Conservation (phyloP, 2,329 filamentous ascomycete species). For the Cladophialophora exuberans region DNA sequence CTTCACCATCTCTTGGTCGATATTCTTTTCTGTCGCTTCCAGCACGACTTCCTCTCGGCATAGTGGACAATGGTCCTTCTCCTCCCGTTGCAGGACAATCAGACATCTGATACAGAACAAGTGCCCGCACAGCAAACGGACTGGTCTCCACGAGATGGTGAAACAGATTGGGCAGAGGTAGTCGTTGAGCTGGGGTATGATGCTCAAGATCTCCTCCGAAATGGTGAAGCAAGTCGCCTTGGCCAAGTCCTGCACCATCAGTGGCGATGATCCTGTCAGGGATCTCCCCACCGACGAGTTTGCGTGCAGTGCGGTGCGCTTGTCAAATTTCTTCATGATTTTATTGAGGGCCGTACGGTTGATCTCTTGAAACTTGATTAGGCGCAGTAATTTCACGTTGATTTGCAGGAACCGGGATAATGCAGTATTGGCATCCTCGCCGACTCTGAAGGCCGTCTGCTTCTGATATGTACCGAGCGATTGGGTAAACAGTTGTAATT, state of each 20-base stretch:
- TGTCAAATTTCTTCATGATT: constrained; percentile 91
- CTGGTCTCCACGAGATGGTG: constrained; percentile 76
- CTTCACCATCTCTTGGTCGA: constrained; percentile 69
- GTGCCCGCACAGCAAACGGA: constrained; percentile 75
- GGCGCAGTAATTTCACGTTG: constrained; percentile 76
- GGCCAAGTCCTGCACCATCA: constrained; percentile 65
- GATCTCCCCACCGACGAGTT: constrained; percentile 45
- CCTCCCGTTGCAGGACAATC: constrained; percentile 74
- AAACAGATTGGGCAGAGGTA: constrained; percentile 82
- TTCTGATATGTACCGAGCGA: constrained; percentile 55
- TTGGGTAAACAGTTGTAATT: constrained; percentile 72
- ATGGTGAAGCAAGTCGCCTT: constrained; percentile 76
- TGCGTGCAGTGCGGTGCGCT: constrained; percentile 74
- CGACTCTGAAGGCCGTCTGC: constrained; percentile 65
- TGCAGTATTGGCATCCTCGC: constrained; percentile 66
- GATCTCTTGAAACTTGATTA: constrained; percentile 81
- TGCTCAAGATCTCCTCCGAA: constrained; percentile 69
- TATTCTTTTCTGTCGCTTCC: constrained; percentile 68
- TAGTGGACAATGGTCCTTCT: constrained; percentile 71
- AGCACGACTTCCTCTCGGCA: constrained; percentile 74
- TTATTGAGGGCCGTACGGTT: constrained; percentile 78
- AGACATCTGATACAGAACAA: constrained; percentile 84
- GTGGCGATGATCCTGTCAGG: constrained; percentile 21
- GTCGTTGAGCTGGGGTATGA: constrained; percentile 82
- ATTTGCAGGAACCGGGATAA: constrained; percentile 71